phyloP scores from a whole-genome alignment of 1,284 basidiomycete species.

The Malassezia arunalokei region DNA sequence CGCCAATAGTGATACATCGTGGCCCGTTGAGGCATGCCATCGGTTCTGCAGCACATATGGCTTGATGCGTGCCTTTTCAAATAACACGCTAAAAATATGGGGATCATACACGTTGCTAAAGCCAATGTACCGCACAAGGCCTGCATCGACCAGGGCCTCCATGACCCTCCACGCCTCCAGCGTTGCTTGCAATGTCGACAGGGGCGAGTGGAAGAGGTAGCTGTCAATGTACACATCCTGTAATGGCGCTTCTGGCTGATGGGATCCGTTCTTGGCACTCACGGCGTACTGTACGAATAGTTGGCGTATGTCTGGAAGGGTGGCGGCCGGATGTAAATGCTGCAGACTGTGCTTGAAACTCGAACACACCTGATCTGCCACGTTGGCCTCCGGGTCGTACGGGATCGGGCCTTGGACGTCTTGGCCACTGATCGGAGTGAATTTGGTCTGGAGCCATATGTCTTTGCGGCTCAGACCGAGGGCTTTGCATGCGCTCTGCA shows the following conservation, averaged over 20 bases:
- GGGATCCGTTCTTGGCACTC: not conserved
- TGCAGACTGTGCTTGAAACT: slow-evolving; percentile 20
- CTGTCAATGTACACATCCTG: slow-evolving; percentile 32
- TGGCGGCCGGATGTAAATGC: slow-evolving; percentile 21
- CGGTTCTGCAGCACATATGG: slow-evolving; percentile 37
- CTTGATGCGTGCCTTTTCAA: slow-evolving; percentile 19
- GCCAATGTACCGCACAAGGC: slow-evolving; percentile 32
- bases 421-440: slow-evolving; percentile 33
- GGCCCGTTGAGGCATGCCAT: slow-evolving; percentile 39
- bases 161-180: slow-evolving; percentile 35
- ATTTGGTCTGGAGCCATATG: slow-evolving; percentile 42
- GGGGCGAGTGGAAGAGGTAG: slow-evolving; percentile 35
- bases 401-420: slow-evolving; percentile 25
- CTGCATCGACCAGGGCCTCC: slow-evolving; percentile 30
- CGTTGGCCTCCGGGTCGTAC: slow-evolving; percentile 20
- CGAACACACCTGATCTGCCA: slow-evolving; percentile 27
- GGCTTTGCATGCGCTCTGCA: slow-evolving; percentile 19
- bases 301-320: slow-evolving; percentile 10
- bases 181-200: slow-evolving; percentile 31
- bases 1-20: slow-evolving; percentile 38
- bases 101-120: slow-evolving; percentile 35
- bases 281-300: slow-evolving; percentile 19
- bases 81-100: slow-evolving; percentile 27
- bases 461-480: slow-evolving; percentile 20
- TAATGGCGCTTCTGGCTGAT: not conserved